These are phyloP conservation scores for Myxozyma melibiosi DNA, from an alignment of 805 yeast species.

Conservation along the genomic window DNA sequence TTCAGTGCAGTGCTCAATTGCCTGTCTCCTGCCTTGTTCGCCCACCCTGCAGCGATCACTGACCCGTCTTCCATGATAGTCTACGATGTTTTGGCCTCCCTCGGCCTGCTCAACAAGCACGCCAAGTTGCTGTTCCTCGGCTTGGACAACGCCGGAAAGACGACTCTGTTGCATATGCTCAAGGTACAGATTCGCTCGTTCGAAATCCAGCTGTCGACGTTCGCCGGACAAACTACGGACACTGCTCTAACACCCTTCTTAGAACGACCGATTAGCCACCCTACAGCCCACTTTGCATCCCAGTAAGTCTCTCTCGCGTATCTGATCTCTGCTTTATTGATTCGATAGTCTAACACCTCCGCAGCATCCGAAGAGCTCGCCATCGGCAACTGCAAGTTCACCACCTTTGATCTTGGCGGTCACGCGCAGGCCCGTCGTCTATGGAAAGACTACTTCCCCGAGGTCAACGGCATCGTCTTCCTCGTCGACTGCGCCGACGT, in stretches of 20 bases:
- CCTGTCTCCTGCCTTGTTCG: neutral
- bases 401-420: conserved; percentile 98
- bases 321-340: neutral
- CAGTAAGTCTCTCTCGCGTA: conserved; percentile 34
- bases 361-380: conserved; percentile 92
- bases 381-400: conserved; percentile 93
- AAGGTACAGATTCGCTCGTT: conserved; percentile 41
- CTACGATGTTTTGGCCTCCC: conserved; percentile 74
- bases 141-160: conserved; percentile 97
- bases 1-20: neutral
- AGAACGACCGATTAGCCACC: conserved; percentile 96
- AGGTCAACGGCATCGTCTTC: conserved; percentile 95
- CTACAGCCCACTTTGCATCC: conserved; percentile 98
- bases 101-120: conserved; percentile 90
- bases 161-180: conserved; percentile 81
- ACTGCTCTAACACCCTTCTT: too few relatives aligned
- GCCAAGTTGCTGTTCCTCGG: conserved; percentile 95
- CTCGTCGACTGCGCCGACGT: conserved; percentile 97
- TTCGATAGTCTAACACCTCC: conserved; percentile 6
- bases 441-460: conserved; percentile 99
- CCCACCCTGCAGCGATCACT: neutral
- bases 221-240: too few relatives aligned
- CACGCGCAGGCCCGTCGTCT: conserved; percentile 98
- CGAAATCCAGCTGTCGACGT: neutral
- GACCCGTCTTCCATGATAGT: conserved; percentile 44